Evolutionary conservation across 768 basidiomycete genomes (phyloP).

Genomic region (Podaxis sp.): DNA sequence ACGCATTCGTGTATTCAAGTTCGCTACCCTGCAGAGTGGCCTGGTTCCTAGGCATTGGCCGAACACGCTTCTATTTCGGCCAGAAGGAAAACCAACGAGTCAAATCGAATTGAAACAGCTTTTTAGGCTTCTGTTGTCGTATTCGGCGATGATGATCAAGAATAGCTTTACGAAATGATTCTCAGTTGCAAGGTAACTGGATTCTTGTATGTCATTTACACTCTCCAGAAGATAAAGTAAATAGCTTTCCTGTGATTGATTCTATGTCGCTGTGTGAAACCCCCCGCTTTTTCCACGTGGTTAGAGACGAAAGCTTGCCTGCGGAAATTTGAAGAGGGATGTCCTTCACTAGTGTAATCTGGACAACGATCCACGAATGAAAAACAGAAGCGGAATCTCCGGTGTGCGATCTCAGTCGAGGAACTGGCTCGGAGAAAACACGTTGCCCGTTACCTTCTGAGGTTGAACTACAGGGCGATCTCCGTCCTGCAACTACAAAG

Average conservation of each 20-base stretch:
- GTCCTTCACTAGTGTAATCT: neutral
- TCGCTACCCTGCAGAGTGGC: slow-evolving; percentile 36
- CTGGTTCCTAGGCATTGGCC: slow-evolving; percentile 46
- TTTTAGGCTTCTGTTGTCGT: neutral
- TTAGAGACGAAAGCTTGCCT: neutral
- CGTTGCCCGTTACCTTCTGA: too few relatives aligned
- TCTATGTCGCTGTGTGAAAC: neutral
- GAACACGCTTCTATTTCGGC: slow-evolving; percentile 31
- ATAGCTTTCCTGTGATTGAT: neutral
- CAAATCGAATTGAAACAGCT: slow-evolving; percentile 1
- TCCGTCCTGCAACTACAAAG: neutral
- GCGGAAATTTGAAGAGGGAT: neutral
- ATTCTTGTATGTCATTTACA: neutral
- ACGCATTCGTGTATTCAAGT: neutral
- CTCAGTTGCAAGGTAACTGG: neutral
- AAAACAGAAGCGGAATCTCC: neutral
- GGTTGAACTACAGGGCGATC: neutral
- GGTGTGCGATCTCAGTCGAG: neutral
- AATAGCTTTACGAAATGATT: neutral
- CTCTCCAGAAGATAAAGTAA: neutral
- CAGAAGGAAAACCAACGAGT: slow-evolving; percentile 3
- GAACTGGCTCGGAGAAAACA: too few relatives aligned
- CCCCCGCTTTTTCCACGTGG: neutral
- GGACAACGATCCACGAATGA: neutral
- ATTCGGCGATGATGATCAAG: neutral